Evolutionary conservation across 2,329 filamentous ascomycete species (phyloP), one percentile per base, ranked within the genome.

Genomic region (Colletotrichum scovillei): DNA sequence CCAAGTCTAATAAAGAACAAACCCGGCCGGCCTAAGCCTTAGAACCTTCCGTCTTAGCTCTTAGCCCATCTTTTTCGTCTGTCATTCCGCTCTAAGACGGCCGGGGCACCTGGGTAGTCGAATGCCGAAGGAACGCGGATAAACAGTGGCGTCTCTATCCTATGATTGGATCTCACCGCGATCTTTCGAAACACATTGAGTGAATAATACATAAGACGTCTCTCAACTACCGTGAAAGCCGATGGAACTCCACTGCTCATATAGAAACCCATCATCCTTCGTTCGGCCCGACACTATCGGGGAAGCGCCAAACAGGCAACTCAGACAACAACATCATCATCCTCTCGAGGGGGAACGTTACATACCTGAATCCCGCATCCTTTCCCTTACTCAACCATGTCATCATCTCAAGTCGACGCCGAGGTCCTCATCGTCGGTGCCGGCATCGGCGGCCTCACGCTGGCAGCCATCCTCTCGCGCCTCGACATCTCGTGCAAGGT

Each of bases 381-480:
- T 49, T 22, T n/a, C 42, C 19, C 7, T 4, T 19, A 3, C 19
- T 14, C 38, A 42, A 49, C 42, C 42, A 49, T 49, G 42, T n/a
- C 42, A n/a, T 49, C 42, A n/a, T 6, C 56, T 26, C 32, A 26
- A 35, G 56, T 68, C 42, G 66, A 68, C 58, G 57, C 63, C 12
- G 56, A 67, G 28, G 53, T 76, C 46, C 69, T 76, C 66, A 76
- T 76, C 24, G 71, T 74, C 46, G 75, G 75, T 3, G 74, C 69
- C 16, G 75, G 74, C n/a, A 76, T 76, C 28, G 75, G 75, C 49
- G 75, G 75, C 4, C 70, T 76, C 7, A 75, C 75, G 9, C 65
- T 76, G 12, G 75, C 69, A 22, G 72, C 74, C 42, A 73, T 76
- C 32, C 67, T 64, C 62, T 69, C 66, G 14, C 72, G 63, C 5